These are phyloP conservation scores for Bipolaris oryzae DNA, from an alignment of 2,329 filamentous ascomycete genomes.

Conservation along the genomic window DNA sequence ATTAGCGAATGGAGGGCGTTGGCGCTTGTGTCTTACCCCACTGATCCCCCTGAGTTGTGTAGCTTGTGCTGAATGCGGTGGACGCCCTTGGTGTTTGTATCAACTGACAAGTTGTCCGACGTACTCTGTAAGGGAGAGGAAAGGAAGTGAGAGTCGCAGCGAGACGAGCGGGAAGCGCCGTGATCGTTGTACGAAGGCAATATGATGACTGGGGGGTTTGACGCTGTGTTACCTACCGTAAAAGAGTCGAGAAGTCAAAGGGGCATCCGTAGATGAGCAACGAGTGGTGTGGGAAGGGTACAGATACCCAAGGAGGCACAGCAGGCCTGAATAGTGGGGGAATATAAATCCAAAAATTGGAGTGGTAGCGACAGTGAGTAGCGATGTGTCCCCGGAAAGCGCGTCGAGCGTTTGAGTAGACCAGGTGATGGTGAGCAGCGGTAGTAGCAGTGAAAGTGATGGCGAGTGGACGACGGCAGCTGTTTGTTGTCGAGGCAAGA, in stretches of 20 bases:
- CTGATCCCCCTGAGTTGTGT: conserved; percentile 8
- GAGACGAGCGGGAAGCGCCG: background rate
- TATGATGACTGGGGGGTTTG: conserved; percentile 1
- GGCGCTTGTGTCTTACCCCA: conserved; percentile 3
- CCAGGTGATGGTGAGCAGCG: conserved; percentile 18
- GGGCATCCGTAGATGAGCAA: conserved; percentile 1
- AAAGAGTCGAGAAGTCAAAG: conserved; percentile 1
- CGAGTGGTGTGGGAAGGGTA: conserved; percentile 7
- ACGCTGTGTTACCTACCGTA: conserved; percentile 9
- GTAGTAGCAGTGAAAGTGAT: conserved; percentile 24
- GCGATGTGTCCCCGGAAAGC: conserved; percentile 17
- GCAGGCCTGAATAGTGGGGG: conserved; percentile 22
- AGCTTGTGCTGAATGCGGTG: conserved; percentile 1
- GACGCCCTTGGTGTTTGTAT: background rate
- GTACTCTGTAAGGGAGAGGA: background rate
- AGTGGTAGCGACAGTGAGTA: conserved; percentile 20
- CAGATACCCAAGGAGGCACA: background rate
- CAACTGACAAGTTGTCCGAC: background rate
- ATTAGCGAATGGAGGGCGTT: conserved; percentile 8
- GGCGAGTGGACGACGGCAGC: conserved; percentile 4
- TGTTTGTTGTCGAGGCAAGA: background rate
- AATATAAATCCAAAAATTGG: conserved; percentile 20
- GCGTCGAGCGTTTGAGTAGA: conserved; percentile 24
- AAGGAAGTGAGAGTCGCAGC: background rate
- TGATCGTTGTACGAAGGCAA: conserved; percentile 4